phyloP scores from a whole-genome alignment of 768 basidiomycete genomes.

The Punctularia strigosozonata region DNA sequence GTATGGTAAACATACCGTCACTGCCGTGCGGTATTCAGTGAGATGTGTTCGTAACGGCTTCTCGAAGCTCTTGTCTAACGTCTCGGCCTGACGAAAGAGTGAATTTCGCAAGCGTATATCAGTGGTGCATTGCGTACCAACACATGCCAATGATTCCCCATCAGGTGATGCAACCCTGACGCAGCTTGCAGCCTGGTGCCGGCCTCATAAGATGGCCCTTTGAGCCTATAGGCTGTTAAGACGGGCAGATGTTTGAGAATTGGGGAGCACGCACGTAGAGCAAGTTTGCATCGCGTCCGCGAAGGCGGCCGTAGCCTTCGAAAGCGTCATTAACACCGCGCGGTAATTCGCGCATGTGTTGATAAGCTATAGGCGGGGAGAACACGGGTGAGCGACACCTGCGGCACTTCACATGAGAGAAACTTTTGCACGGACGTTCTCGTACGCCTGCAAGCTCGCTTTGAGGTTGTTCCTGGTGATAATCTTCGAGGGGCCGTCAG shows the following conservation, averaged over 20 bases:
- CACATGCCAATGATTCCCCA: slow-evolving; percentile 89
- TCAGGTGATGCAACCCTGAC: slow-evolving; percentile 81
- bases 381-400: not conserved
- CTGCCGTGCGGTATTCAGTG: slow-evolving; percentile 64
- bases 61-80: slow-evolving; percentile 81
- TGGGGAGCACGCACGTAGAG: slow-evolving; percentile 45
- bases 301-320: slow-evolving; percentile 72
- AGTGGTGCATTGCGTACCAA: slow-evolving; percentile 39
- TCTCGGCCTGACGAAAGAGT: slow-evolving; percentile 48
- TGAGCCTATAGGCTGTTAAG: slow-evolving; percentile 35
- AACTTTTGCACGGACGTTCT: slow-evolving; percentile 62
- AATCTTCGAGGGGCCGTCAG: slow-evolving; percentile 66
- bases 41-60: slow-evolving; percentile 79
- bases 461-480: slow-evolving; percentile 74
- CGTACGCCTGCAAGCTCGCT: slow-evolving; percentile 67
- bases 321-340: slow-evolving; percentile 67
- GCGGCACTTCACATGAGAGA: not conserved
- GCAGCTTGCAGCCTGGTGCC: slow-evolving; percentile 78
- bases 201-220: slow-evolving; percentile 70
- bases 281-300: slow-evolving; percentile 82
- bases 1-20: slow-evolving; percentile 37
- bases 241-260: not conserved
- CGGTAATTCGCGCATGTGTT: slow-evolving; percentile 70
- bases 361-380: slow-evolving; percentile 43
- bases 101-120: not conserved